Evolutionary conservation across 1,284 basidiomycete species (phyloP), one percentile per base, ranked within the genome.

Genomic region (Sporisorium graminicola): DNA sequence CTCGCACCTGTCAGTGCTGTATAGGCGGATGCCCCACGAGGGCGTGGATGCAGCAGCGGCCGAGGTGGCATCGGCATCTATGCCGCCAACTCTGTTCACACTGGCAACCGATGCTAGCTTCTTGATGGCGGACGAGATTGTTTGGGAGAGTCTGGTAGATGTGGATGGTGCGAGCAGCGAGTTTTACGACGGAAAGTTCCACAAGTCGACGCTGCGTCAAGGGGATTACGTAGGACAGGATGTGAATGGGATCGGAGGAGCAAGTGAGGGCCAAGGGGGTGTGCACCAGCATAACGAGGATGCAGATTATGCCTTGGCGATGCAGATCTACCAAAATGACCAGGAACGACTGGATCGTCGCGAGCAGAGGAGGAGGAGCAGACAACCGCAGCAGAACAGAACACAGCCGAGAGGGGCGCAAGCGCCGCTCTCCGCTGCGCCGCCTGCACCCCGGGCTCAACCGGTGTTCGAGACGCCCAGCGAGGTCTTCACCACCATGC

Each of bases 131-230:
- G 88, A 91, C 0, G 90, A 90, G 20, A 90, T 95, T 27, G 86
- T 95, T 5, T 95, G 94, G 94, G 94, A 96, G 86, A 90, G 91
- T 18, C 87, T 96, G 24, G 92, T 93, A 77, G 94, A 97, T 79
- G 89, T 95, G 43, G 93, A 95, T 72, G 93, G 93, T 1, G 88
- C 68, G 2, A 76, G 74, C 54, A 76, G 74, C 56, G 76, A 75
- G 31, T 79, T 80, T 47, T 82, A 65, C 44, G 80, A 82, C 49
- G 77, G 59, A 16, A 65, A 70, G 44, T 77, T 82, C 59, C 65
- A 57, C 52, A 68, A 66, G 29, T 67, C 72, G 37, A 63, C 53
- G 1, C 26, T 78, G 66, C 58, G 74, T 7, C 66, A 70, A 31
- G 74, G 66, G 6, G 74, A 74, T 40, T 74, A 77, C 18, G 70